Conservation (phyloP, 139 green algal genomes). For the Microglena sp. region DNA sequence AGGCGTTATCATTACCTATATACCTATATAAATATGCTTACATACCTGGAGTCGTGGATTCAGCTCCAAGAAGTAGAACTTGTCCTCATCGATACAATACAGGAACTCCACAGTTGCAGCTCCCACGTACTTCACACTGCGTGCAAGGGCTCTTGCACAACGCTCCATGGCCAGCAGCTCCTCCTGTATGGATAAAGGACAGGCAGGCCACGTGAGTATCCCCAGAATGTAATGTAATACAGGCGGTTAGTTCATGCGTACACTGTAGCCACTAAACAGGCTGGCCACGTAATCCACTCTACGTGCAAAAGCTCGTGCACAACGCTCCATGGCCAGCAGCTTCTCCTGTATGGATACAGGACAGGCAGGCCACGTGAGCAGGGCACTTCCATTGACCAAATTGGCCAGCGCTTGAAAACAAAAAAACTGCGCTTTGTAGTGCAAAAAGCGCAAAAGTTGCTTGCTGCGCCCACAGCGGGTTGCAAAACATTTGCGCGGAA, state of each 20-base stretch:
- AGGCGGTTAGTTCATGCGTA: background rate
- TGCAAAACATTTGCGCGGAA: no score
- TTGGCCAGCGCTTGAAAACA: no score
- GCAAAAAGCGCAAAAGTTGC: no score
- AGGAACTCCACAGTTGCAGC: slow-evolving; percentile 95
- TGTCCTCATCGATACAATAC: slow-evolving; percentile 67
- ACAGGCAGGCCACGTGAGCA: background rate
- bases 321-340: slow-evolving; percentile 71
- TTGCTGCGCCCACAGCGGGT: no score
- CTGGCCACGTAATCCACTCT: slow-evolving; percentile 89
- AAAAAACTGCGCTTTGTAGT: no score
- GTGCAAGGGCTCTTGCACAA: slow-evolving; percentile 75
- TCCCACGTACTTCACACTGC: slow-evolving; percentile 85
- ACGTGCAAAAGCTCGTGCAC: slow-evolving; percentile 74
- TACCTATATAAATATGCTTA: no score
- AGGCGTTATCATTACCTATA: no score
- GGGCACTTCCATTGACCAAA: no score
- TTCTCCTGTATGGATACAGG: slow-evolving; percentile 18
- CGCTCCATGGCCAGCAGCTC: slow-evolving; percentile 68
- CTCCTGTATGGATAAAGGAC: slow-evolving; percentile 14
- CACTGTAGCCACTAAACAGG: no score
- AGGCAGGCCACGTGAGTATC: background rate
- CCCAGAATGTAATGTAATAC: background rate
- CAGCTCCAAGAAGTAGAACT: slow-evolving; percentile 97
- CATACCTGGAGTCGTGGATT: slow-evolving; percentile 89